A percentile compares a stretch with the other conserved stretches of the same genome.
Evolutionary conservation across 176 grass and related monocot genomes (phyloP).

Genomic region (Oryza glaberrima): DNA sequence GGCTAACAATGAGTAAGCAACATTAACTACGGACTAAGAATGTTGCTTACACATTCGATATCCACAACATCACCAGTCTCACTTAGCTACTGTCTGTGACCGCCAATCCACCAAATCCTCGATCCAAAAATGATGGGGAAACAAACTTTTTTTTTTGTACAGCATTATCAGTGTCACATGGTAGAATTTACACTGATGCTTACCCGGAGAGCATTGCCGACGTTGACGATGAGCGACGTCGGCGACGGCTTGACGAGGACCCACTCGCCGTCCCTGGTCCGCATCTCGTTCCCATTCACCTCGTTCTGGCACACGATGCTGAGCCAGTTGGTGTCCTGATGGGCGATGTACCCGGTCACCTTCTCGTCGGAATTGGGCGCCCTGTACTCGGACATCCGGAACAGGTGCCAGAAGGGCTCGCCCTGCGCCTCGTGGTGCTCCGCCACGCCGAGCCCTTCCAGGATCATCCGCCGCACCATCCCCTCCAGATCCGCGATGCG

Average conservation of each 20-base stretch:
- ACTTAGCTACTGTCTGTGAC: neutral
- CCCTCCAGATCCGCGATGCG: slow-evolving; percentile 44
- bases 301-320: slow-evolving; percentile 74
- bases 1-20: too few relatives aligned
- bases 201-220: slow-evolving; percentile 72
- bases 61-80: too few relatives aligned
- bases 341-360: slow-evolving; percentile 37
- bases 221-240: slow-evolving; percentile 68
- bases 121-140: neutral
- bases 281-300: slow-evolving; percentile 72
- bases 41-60: too few relatives aligned
- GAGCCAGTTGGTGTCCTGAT: slow-evolving; percentile 60
- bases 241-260: slow-evolving; percentile 47
- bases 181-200: neutral
- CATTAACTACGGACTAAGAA: too few relatives aligned
- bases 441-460: slow-evolving; percentile 59
- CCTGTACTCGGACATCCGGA: slow-evolving; percentile 64
- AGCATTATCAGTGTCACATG: too few relatives aligned
- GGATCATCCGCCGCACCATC: slow-evolving; percentile 64
- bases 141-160: too few relatives aligned
- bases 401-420: slow-evolving; percentile 39
- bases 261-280: slow-evolving; percentile 63
- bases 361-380: slow-evolving; percentile 40
- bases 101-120: too few relatives aligned
- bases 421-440: slow-evolving; percentile 42